phyloP scores from a whole-genome alignment of 805 yeast species.

The Metschnikowia reukaufii region DNA sequence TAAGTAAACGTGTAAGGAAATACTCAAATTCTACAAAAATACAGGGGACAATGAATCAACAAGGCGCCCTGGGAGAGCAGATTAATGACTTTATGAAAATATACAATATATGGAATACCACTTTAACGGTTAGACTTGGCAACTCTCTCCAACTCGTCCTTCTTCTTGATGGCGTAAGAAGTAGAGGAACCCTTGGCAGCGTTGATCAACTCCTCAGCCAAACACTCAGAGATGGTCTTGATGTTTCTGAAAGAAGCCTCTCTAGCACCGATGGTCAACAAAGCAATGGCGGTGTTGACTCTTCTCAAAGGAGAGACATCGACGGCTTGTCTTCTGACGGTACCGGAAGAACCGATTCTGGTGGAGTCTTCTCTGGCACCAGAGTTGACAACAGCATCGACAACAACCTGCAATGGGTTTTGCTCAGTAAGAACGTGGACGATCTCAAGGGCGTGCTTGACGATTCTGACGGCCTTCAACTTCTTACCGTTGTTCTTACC shows the following conservation, averaged over 20 bases:
- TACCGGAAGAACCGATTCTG: constrained; percentile 99
- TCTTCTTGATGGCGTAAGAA: constrained; percentile 99
- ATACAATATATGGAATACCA: constrained; percentile 24
- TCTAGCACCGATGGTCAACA: constrained; percentile 99
- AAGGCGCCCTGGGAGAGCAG: neutral
- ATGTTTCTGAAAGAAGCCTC: constrained; percentile 99
- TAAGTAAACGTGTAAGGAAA: too few relatives aligned
- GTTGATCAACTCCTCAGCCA: constrained; percentile 99
- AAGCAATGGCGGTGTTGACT: constrained; percentile 98
- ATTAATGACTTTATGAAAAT: constrained; percentile 25
- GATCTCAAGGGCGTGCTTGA: constrained; percentile 99
- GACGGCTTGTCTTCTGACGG: constrained; percentile 99
- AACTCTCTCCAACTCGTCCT: constrained; percentile 99
- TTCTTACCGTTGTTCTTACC: constrained; percentile 99
- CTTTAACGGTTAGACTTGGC: constrained; percentile 99
- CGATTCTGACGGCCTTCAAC: constrained; percentile 99
- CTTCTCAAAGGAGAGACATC: constrained; percentile 99
- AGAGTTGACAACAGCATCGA: constrained; percentile 99
- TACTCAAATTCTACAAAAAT: too few relatives aligned
- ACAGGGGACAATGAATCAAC: neutral
- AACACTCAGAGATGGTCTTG: constrained; percentile 99
- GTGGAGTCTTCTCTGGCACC: constrained; percentile 99
- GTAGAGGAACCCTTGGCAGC: constrained; percentile 99
- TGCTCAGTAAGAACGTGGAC: constrained; percentile 95
- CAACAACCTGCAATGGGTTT: constrained; percentile 99